These are phyloP conservation scores for Malassezia equina DNA, from an alignment of 1,284 basidiomycete genomes.

Conservation along the genomic window DNA sequence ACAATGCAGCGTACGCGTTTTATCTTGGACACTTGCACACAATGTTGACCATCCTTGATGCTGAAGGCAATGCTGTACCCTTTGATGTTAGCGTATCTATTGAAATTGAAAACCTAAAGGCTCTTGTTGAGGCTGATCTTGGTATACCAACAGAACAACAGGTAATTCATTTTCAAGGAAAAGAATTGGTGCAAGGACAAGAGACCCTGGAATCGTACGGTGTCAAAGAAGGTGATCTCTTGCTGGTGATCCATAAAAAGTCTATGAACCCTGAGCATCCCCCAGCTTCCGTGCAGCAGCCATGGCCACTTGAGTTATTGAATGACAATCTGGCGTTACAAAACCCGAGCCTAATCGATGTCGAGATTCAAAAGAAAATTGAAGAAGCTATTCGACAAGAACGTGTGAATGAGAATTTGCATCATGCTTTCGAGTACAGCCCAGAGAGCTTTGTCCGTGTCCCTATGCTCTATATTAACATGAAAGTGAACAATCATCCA, in stretches of 20 bases:
- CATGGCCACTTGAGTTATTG: conserved; percentile 42
- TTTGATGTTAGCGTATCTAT: conserved; percentile 36
- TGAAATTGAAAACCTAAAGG: conserved; percentile 40
- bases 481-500: conserved; percentile 67
- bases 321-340: conserved; percentile 63
- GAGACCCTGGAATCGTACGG: conserved; percentile 28
- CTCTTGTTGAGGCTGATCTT: conserved; percentile 33
- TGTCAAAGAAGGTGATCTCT: conserved; percentile 32
- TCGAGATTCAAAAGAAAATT: conserved; percentile 71
- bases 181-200: conserved; percentile 21
- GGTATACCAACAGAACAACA: conserved; percentile 28
- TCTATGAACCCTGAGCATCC: neutral
- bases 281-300: neutral
- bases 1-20: neutral
- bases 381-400: conserved; percentile 87
- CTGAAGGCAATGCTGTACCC: conserved; percentile 31
- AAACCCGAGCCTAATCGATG: conserved; percentile 68
- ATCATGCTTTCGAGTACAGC: conserved; percentile 48
- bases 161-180: conserved; percentile 23
- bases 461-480: conserved; percentile 87
- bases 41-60: conserved; percentile 42
- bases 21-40: neutral
- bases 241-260: conserved; percentile 21
- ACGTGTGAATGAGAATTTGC: conserved; percentile 62
- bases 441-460: conserved; percentile 90